These are phyloP conservation scores for Calonectria montana DNA, from an alignment of 2,329 filamentous ascomycete species.

Conservation along the genomic window DNA sequence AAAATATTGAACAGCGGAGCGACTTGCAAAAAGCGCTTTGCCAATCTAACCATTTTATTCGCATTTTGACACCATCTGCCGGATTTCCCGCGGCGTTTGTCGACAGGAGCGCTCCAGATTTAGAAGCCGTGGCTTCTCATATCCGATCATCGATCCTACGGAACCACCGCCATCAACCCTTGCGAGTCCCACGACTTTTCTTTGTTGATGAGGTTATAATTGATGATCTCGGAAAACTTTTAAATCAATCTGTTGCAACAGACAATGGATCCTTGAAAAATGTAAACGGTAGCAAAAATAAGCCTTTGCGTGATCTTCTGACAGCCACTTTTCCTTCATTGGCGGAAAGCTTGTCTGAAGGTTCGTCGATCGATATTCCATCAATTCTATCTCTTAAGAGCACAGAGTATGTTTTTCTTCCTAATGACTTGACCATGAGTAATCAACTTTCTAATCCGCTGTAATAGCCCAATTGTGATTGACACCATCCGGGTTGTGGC, in stretches of 20 bases:
- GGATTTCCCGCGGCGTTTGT: neutral
- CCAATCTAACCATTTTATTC: neutral
- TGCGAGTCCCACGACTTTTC: neutral
- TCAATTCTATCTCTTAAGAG: neutral
- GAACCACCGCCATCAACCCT: neutral
- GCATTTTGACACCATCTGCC: neutral
- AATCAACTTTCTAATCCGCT: neutral
- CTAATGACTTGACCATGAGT: neutral
- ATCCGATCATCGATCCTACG: neutral
- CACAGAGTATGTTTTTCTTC: neutral
- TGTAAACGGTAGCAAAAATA: neutral
- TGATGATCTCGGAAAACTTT: neutral
- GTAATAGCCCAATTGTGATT: neutral
- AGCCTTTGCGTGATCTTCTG: neutral
- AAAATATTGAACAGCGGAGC: neutral
- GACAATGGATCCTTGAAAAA: neutral
- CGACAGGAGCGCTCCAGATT: neutral
- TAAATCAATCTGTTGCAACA: neutral
- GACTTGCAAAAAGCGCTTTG: neutral
- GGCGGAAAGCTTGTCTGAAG: neutral
- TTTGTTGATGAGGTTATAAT: constrained; percentile 1
- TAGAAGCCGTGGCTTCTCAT: neutral
- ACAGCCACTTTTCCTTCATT: neutral
- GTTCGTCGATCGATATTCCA: neutral
- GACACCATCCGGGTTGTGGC: neutral